Base-by-base conservation (phyloP, 2,329 filamentous ascomycete species). In the Penicillium sp. region DNA sequence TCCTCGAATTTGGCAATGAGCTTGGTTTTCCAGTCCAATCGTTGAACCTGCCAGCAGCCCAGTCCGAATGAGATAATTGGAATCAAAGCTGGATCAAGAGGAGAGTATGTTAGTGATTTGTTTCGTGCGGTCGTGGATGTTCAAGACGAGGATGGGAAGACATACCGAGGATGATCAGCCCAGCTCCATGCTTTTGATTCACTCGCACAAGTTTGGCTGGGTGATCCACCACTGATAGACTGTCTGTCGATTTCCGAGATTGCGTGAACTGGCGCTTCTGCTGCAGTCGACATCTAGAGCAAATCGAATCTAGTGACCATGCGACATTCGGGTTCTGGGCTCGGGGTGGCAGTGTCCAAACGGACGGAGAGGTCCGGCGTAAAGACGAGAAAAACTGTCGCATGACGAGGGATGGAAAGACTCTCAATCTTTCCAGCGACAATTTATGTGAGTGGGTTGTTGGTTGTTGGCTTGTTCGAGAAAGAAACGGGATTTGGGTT, bases 31-130 rank as follows among this genome's bases (percentile, higher is more conserved):
- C 93, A 96, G 52, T 87, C 85, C 1, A 99, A 83, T 9, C 94
- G 88, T 71, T 96, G 85, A 47, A 99, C 89, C 71, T 99, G 94
- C 94, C 94, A 99, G 58, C 90, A 90, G 24, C 94, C 94, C 13
- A 99, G 85, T 48, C 80, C 78, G 72, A 99, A 96, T 9, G 94
- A 91, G 1, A 92, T 97, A 54, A 96, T 75, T 42, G 94, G 94
- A 65, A 99, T 97, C 46, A 96, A 75, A 33, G 90, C 90, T 75
- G 43, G 29, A 46, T n/a, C 13, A 15, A 12, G 17, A 40, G n/a
- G 30, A 33, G 8, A 9, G 34, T 18, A n/a, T 15, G 37, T 61
- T 40, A 63, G 51, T 21, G 7, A 23, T 39, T 44, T 39, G 17
- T 30, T 39, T 8, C 10, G 26, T 10, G 26, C 10, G 26, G 26